phyloP scores from a whole-genome alignment of 108 stramenopile species.

The Stephanodiscus triporus region DNA sequence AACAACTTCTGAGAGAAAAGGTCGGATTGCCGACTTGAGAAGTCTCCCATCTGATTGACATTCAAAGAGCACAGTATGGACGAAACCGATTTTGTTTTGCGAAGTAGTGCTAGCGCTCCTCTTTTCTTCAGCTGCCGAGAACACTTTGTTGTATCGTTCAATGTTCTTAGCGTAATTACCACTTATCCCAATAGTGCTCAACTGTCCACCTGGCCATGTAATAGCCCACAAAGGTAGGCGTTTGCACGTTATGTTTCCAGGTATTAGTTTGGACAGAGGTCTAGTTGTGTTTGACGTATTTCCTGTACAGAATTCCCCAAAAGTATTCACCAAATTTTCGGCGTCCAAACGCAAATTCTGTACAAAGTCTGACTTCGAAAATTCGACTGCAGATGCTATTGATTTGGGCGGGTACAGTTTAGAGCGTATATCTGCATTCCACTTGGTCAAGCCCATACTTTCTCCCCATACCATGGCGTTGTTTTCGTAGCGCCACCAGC shows the following conservation, averaged over 20 bases:
- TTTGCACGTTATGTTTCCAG: background rate
- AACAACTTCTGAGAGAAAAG: conserved; percentile 23
- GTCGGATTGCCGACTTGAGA: conserved; percentile 10
- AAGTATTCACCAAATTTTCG: conserved; percentile 30
- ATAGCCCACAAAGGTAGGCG: conserved; percentile 62
- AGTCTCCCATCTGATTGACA: conserved; percentile 16
- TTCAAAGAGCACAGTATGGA: conserved; percentile 37
- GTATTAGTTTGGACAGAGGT: background rate
- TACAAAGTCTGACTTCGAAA: conserved; percentile 39
- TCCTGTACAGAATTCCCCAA: background rate
- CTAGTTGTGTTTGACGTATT: background rate
- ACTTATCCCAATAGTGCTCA: conserved; percentile 57
- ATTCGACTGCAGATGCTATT: conserved; percentile 49
- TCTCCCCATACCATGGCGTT: conserved; percentile 62
- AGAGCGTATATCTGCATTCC: conserved; percentile 54
- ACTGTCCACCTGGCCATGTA: conserved; percentile 73
- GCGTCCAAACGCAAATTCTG: conserved; percentile 38
- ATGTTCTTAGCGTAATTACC: conserved; percentile 49
- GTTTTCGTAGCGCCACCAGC: conserved; percentile 77
- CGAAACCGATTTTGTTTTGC: conserved; percentile 19
- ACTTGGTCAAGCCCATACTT: conserved; percentile 53
- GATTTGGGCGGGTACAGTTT: conserved; percentile 51
- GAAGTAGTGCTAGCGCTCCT: background rate
- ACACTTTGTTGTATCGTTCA: conserved; percentile 53
- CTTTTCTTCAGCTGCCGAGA: conserved; percentile 10